These are phyloP conservation scores for Perkinsela sp. DNA, from an alignment of 208 protist species.

Conservation along the genomic window DNA sequence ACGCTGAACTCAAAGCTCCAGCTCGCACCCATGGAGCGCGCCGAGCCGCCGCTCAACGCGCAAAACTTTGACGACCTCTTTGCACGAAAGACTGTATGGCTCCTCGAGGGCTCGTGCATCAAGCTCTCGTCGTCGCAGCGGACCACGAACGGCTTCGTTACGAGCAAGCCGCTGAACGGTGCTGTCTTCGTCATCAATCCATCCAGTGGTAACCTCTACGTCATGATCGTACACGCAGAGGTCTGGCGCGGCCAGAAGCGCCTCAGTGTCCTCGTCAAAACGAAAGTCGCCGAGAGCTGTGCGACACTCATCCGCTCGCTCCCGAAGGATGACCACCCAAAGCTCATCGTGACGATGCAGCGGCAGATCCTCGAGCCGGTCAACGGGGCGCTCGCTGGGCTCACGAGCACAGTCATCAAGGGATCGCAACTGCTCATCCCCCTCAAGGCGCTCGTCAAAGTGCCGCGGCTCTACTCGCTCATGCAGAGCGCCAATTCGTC, in stretches of 20 bases:
- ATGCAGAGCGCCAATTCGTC: slow-evolving; percentile 96
- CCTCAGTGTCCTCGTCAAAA: slow-evolving; percentile 96
- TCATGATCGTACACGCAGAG: slow-evolving; percentile 98
- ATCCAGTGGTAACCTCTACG: slow-evolving; percentile 91
- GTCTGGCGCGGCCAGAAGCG: slow-evolving; percentile 99
- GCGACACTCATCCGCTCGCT: slow-evolving; percentile 93
- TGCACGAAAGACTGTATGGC: slow-evolving; percentile 97
- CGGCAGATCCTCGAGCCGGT: slow-evolving; percentile 86
- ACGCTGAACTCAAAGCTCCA: slow-evolving; percentile 96
- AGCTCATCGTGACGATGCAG: slow-evolving; percentile 94
- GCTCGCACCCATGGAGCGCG: slow-evolving; percentile 97
- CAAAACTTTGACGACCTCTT: slow-evolving; percentile 98
- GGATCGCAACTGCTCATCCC: slow-evolving; percentile 94
- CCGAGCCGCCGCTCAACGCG: slow-evolving; percentile 90
- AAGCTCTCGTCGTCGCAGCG: slow-evolving; percentile 99
- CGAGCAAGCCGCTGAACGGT: slow-evolving; percentile 86
- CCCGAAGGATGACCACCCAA: slow-evolving; percentile 93
- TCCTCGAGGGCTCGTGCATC: slow-evolving; percentile 97
- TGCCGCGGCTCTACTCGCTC: slow-evolving; percentile 95
- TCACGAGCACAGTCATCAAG: slow-evolving; percentile 99
- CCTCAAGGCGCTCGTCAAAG: slow-evolving; percentile 90
- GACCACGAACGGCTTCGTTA: slow-evolving; percentile 94
- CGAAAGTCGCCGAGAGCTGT: slow-evolving; percentile 99
- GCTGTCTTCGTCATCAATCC: slow-evolving; percentile 99
- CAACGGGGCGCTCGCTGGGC: slow-evolving; percentile 10